phyloP scores from a whole-genome alignment of 1,284 basidiomycete genomes.

The Anthracocystis setariae region DNA sequence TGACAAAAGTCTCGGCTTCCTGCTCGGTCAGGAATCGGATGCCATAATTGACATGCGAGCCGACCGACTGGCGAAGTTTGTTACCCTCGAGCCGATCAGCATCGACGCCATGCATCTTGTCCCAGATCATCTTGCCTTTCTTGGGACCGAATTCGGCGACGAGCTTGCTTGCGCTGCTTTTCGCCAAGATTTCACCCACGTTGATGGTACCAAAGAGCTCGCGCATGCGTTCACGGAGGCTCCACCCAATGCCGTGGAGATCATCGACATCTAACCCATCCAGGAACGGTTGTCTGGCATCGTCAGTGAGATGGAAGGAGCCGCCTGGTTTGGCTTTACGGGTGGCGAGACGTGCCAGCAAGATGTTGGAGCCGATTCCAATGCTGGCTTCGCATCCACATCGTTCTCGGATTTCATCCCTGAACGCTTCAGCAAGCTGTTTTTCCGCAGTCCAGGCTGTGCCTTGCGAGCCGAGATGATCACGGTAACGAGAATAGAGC shows the following conservation, averaged over 20 bases:
- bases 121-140: conserved; percentile 84
- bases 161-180: conserved; percentile 35
- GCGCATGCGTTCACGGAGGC: conserved; percentile 65
- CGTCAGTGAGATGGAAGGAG: conserved; percentile 78
- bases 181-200: conserved; percentile 73
- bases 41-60: conserved; percentile 74
- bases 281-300: conserved; percentile 72
- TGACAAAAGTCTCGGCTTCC: conserved; percentile 75
- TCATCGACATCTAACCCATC: conserved; percentile 83
- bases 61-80: conserved; percentile 55
- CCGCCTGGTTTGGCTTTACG: conserved; percentile 88
- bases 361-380: conserved; percentile 89
- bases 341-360: conserved; percentile 90
- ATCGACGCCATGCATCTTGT: conserved; percentile 85
- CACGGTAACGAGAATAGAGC: conserved; percentile 26
- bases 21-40: conserved; percentile 87
- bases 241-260: conserved; percentile 85
- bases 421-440: conserved; percentile 80
- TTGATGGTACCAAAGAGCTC: conserved; percentile 80
- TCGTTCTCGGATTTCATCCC: conserved; percentile 77
- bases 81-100: conserved; percentile 77
- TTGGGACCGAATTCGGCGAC: conserved; percentile 79
- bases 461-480: conserved; percentile 37
- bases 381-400: conserved; percentile 86
- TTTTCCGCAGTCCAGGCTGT: conserved; percentile 52